Percentiles rank a stretch among this genome's conserved stretches.
Conservation (phyloP, 345 rosid genomes). For the Salix udensis region DNA sequence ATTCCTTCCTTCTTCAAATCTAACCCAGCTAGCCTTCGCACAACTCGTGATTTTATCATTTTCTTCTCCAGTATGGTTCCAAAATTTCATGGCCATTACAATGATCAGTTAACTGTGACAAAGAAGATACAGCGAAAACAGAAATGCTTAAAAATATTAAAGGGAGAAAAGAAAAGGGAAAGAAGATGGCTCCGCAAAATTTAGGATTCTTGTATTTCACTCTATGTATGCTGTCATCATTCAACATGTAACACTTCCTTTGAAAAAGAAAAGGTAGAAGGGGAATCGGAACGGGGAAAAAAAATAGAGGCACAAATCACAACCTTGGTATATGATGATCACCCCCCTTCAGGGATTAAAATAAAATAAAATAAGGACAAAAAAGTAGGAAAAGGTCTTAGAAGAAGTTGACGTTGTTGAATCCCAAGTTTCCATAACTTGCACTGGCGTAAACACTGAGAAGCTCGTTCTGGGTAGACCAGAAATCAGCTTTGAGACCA, state of each 20-base stretch:
- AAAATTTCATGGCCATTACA: background rate
- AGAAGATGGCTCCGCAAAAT: constrained; percentile 4
- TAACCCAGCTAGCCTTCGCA: background rate
- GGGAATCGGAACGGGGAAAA: background rate
- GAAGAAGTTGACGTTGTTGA: constrained; percentile 32
- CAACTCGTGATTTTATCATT: background rate
- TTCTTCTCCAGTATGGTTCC: background rate
- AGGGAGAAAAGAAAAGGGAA: background rate
- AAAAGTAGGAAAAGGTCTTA: background rate
- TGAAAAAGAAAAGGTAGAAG: constrained; percentile 9
- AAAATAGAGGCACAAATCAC: constrained; percentile 3
- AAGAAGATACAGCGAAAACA: background rate
- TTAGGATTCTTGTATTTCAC: constrained; percentile 21
- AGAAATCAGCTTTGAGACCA: constrained; percentile 45
- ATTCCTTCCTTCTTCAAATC: background rate
- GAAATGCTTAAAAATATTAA: background rate
- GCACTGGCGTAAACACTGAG: constrained; percentile 38
- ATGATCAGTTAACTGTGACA: background rate
- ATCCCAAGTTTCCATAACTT: constrained; percentile 30
- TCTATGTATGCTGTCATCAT: constrained; percentile 6
- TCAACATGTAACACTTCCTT: constrained; percentile 23
- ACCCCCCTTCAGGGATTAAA: background rate
- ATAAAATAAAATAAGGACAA: background rate
- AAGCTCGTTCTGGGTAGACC: constrained; percentile 41
- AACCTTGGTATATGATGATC: constrained; percentile 8